These are phyloP conservation scores for Annona cherimola DNA, from an alignment of 164 flowering plant genomes.

Conservation along the genomic window DNA sequence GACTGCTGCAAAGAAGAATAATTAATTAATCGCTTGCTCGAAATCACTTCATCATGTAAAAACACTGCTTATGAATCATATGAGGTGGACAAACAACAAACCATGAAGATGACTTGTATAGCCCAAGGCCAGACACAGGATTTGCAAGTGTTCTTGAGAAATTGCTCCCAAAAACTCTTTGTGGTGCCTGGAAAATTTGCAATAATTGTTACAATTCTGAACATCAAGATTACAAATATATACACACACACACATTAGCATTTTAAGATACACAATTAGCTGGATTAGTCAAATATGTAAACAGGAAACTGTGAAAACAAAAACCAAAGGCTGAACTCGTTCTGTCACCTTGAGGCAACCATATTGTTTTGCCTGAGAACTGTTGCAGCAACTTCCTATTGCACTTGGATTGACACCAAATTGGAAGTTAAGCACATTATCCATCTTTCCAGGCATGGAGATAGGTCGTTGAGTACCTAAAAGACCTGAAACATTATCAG, in stretches of 20 bases:
- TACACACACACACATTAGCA: not conserved
- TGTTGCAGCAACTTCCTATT: not conserved
- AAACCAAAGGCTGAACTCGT: not conserved
- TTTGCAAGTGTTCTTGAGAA: slow-evolving; percentile 18
- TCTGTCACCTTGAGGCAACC: slow-evolving; percentile 20
- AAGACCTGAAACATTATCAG: slow-evolving; percentile 21
- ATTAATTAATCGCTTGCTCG: not conserved
- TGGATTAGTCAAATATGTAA: not conserved
- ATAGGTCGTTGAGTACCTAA: slow-evolving; percentile 18
- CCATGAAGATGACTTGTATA: slow-evolving; percentile 19
- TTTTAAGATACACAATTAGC: slow-evolving; percentile 2
- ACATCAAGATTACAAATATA: not conserved
- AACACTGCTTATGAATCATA: not conserved
- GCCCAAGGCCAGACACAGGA: slow-evolving; percentile 12
- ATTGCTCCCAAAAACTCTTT: slow-evolving; percentile 19
- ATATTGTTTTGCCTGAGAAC: slow-evolving; percentile 17
- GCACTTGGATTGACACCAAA: slow-evolving; percentile 9
- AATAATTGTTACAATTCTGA: not conserved
- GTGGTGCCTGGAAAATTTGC: slow-evolving; percentile 18
- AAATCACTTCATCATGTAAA: not conserved
- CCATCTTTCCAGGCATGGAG: slow-evolving; percentile 17
- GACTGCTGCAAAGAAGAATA: slow-evolving; percentile 27
- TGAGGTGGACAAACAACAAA: slow-evolving; percentile 3
- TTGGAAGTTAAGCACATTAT: slow-evolving; percentile 11
- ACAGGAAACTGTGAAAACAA: not conserved